phyloP scores from a whole-genome alignment of 164 flowering plant species.

The Taxillus chinensis region DNA sequence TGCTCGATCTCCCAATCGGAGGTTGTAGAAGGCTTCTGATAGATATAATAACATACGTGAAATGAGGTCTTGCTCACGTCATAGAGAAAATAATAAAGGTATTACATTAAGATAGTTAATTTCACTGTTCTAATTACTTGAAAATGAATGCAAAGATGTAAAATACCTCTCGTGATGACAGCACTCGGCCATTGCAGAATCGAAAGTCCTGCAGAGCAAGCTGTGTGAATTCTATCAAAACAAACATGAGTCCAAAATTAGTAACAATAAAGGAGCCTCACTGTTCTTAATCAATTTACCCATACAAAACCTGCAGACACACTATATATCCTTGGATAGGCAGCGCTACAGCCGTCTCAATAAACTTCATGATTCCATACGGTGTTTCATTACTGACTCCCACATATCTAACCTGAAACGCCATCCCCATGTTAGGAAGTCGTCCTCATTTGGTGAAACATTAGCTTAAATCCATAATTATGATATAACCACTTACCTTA shows the following conservation, averaged over 20 bases:
- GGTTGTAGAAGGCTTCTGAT: too few relatives aligned
- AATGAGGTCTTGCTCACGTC: too few relatives aligned
- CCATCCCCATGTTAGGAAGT: neutral
- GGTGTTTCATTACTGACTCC: slow-evolving; percentile 91
- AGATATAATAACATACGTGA: too few relatives aligned
- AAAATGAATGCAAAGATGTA: neutral
- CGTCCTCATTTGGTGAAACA: neutral
- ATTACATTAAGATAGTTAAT: too few relatives aligned
- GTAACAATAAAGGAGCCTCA: neutral
- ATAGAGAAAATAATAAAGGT: too few relatives aligned
- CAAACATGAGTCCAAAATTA: slow-evolving; percentile 8
- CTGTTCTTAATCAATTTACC: slow-evolving; percentile 1
- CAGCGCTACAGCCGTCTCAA: slow-evolving; percentile 32
- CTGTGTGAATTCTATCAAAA: slow-evolving; percentile 54
- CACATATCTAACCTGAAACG: slow-evolving; percentile 60
- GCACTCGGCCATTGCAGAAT: slow-evolving; percentile 80
- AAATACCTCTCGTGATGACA: slow-evolving; percentile 83
- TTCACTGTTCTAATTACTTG: too few relatives aligned
- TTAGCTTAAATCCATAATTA: slow-evolving; percentile 3
- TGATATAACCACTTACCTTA: slow-evolving; percentile 32
- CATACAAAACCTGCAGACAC: slow-evolving; percentile 59
- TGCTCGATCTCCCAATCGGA: too few relatives aligned
- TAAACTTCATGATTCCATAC: slow-evolving; percentile 81
- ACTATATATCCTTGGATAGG: slow-evolving; percentile 51
- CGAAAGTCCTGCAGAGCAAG: slow-evolving; percentile 70